Percentiles rank a stretch among this genome's conserved stretches.
phyloP scores from a whole-genome alignment of 2,329 filamentous ascomycete genomes.

The Xylariaceae sp. region DNA sequence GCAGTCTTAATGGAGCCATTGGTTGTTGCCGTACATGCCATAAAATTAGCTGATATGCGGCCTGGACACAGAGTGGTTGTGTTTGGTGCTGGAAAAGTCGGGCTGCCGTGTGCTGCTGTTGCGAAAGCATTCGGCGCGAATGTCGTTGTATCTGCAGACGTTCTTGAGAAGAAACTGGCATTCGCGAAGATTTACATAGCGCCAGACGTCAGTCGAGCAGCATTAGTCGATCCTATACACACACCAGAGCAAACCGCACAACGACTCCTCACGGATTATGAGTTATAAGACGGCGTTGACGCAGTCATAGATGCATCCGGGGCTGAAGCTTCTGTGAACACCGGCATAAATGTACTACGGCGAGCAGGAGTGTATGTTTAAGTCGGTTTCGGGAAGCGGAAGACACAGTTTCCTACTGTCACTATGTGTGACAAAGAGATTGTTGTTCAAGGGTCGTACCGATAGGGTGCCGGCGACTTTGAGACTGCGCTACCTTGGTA shows the following conservation, averaged over 20 bases:
- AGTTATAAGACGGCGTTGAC: conserved; percentile 2
- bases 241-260: not conserved
- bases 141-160: not conserved
- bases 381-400: conserved; percentile 3
- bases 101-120: conserved; percentile 6
- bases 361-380: conserved; percentile 7
- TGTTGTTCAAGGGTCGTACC: not conserved
- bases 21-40: conserved; percentile 4
- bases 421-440: conserved; percentile 1
- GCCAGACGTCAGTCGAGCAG: too few species aligned
- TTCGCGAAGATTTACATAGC: conserved; percentile 1
- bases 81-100: conserved; percentile 8
- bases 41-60: not conserved
- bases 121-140: conserved; percentile 5
- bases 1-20: conserved; percentile 8
- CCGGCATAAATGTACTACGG: not conserved
- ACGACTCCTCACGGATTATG: not conserved
- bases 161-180: not conserved
- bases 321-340: conserved; percentile 8
- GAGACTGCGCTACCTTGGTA: not conserved
- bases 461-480: conserved; percentile 3
- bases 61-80: conserved; percentile 7
- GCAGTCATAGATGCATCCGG: conserved; percentile 9
- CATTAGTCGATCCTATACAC: too few species aligned
- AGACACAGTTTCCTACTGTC: not conserved